These are phyloP conservation scores for Naganishia onofrii DNA, from an alignment of 768 basidiomycete genomes.

Conservation along the genomic window DNA sequence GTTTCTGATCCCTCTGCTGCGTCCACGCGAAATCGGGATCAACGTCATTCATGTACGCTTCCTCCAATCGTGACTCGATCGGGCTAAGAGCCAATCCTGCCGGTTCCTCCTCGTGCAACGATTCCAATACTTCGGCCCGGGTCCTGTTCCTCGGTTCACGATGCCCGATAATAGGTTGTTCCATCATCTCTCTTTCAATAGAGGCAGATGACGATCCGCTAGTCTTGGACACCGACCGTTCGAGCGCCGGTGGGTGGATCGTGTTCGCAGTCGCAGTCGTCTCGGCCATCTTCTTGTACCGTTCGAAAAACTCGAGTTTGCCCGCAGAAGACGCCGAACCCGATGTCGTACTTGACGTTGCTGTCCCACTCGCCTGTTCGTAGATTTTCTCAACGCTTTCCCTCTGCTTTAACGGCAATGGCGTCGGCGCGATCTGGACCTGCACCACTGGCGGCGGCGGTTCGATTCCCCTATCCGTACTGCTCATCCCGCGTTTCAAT, in stretches of 20 bases:
- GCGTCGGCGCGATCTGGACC: background rate
- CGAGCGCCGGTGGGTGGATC: constrained; percentile 26
- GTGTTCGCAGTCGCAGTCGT: constrained; percentile 26
- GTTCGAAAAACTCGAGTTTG: constrained; percentile 41
- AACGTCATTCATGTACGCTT: constrained; percentile 29
- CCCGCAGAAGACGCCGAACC: background rate
- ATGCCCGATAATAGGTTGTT: constrained; percentile 9
- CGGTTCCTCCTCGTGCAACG: constrained; percentile 7
- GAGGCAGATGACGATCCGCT: background rate
- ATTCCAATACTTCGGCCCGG: background rate
- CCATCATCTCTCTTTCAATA: background rate
- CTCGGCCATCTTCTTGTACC: constrained; percentile 39
- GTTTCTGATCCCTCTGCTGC: constrained; percentile 34
- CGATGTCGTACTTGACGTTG: background rate
- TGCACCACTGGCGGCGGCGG: background rate
- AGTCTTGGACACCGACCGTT: constrained; percentile 9
- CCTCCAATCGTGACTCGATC: constrained; percentile 35
- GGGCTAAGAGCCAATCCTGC: background rate
- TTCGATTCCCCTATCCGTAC: background rate
- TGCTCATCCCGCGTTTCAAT: constrained; percentile 4
- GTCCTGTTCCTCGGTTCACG: constrained; percentile 15
- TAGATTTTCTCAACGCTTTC: background rate
- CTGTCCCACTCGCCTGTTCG: background rate
- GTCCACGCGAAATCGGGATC: constrained; percentile 28
- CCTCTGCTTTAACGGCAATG: background rate